Percentiles rank a stretch among this genome's conserved stretches.
Conservation (phyloP, 2,329 filamentous ascomycete genomes). For the Verticillium alfalfae region DNA sequence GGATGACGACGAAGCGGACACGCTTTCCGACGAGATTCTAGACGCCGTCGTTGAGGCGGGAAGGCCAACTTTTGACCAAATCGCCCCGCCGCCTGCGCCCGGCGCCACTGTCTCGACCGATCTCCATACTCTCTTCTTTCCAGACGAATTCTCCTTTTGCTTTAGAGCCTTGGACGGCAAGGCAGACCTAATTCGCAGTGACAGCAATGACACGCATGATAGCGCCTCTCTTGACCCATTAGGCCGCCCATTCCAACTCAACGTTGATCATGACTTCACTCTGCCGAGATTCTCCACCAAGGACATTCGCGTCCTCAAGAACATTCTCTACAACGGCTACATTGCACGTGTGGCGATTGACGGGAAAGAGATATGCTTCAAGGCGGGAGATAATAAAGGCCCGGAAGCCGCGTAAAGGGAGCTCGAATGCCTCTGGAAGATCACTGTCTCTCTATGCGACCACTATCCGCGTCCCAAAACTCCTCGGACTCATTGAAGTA, state of each 20-base stretch:
- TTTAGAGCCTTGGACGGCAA: constrained; percentile 8
- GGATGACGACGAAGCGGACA: constrained; percentile 9
- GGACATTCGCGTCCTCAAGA: constrained; percentile 10
- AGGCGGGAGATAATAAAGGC: neutral
- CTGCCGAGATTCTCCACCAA: neutral
- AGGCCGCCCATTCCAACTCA: too few species aligned
- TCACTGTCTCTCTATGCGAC: constrained; percentile 6
- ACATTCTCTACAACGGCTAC: constrained; percentile 10
- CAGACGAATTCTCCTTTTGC: constrained; percentile 8
- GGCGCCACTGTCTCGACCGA: constrained; percentile 3
- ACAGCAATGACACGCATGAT: too few species aligned
- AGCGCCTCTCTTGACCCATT: too few species aligned
- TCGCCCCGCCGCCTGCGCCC: constrained; percentile 7
- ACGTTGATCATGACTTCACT: too few species aligned
- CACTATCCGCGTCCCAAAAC: constrained; percentile 9
- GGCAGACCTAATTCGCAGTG: constrained; percentile 1
- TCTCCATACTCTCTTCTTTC: constrained; percentile 13
- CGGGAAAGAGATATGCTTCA: constrained; percentile 10
- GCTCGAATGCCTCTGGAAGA: constrained; percentile 9
- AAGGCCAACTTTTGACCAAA: constrained; percentile 9
- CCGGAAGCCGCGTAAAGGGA: neutral
- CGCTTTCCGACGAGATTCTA: constrained; percentile 8
- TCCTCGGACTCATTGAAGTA: neutral
- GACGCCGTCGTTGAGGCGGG: constrained; percentile 7
- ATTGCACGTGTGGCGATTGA: constrained; percentile 9